Evolutionary conservation across 2,329 filamentous ascomycete genomes (phyloP).

Genomic region (Chaetomium strumarium): DNA sequence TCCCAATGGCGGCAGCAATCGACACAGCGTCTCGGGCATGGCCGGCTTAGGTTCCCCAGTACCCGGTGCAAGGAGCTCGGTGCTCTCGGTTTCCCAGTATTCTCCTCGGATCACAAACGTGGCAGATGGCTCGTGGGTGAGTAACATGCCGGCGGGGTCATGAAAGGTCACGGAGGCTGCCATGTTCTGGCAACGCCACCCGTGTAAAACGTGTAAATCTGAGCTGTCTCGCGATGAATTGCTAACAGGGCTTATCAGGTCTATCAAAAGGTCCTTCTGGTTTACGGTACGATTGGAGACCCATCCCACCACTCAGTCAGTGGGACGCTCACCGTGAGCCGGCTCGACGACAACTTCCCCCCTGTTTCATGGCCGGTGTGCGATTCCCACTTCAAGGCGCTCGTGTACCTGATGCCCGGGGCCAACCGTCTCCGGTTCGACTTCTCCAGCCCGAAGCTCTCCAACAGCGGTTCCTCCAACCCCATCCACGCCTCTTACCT

Average conservation of each 20-base stretch:
- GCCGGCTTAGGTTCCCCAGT: slow-evolving; percentile 53
- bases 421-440: slow-evolving; percentile 85
- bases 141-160: slow-evolving; percentile 28
- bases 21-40: slow-evolving; percentile 61
- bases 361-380: slow-evolving; percentile 79
- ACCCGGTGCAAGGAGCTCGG: slow-evolving; percentile 46
- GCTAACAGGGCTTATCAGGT: slow-evolving; percentile 48
- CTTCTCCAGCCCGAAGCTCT: slow-evolving; percentile 76
- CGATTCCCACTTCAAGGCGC: slow-evolving; percentile 84
- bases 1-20: slow-evolving; percentile 39
- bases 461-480: slow-evolving; percentile 59
- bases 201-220: too few species aligned
- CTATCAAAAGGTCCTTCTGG: slow-evolving; percentile 80
- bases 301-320: slow-evolving; percentile 62
- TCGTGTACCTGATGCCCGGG: slow-evolving; percentile 85
- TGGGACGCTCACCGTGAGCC: slow-evolving; percentile 71
- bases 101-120: slow-evolving; percentile 76
- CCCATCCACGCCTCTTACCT: slow-evolving; percentile 73
- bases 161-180: slow-evolving; percentile 15
- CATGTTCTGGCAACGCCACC: slow-evolving; percentile 12
- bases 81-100: slow-evolving; percentile 65
- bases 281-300: slow-evolving; percentile 78
- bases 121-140: slow-evolving; percentile 77
- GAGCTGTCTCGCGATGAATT: too few species aligned
- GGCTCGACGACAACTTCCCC: slow-evolving; percentile 81